phyloP scores from a whole-genome alignment of 75 land plant genomes.

The Ceratopteris richardii region DNA sequence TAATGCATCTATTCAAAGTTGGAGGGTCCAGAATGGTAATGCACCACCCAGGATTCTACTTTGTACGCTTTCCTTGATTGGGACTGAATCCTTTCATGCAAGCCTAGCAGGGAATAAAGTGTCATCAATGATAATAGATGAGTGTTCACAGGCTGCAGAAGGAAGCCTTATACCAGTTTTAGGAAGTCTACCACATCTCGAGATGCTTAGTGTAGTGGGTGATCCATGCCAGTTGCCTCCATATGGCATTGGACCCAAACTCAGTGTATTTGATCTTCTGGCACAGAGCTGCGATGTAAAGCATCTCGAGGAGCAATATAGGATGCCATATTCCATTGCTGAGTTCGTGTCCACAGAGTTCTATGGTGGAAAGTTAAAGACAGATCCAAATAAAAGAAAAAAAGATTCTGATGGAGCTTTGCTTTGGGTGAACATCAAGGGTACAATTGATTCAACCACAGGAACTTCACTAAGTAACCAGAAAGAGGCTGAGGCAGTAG shows the following conservation, averaged over 20 bases:
- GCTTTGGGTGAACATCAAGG: background rate
- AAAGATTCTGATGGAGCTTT: background rate
- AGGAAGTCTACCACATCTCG: constrained; percentile 1
- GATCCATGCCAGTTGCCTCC: constrained; percentile 3
- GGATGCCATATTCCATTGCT: constrained; percentile 3
- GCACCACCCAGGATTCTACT: background rate
- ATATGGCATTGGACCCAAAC: background rate
- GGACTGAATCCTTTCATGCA: constrained; percentile 1
- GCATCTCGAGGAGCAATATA: background rate
- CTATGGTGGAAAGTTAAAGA: background rate
- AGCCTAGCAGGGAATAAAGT: background rate
- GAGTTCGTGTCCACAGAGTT: background rate
- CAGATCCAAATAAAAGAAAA: background rate
- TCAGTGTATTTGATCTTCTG: background rate
- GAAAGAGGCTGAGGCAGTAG: background rate
- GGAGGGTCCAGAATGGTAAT: background rate
- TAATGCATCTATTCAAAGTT: background rate
- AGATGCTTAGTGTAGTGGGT: constrained; percentile 4
- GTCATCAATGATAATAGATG: constrained; percentile 2
- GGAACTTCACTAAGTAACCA: background rate
- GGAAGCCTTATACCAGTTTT: background rate
- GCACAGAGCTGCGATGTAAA: constrained; percentile 2
- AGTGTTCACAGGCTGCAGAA: constrained; percentile 5
- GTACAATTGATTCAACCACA: background rate
- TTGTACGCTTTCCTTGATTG: constrained; percentile 1